Evolutionary conservation across 2,329 filamentous ascomycete species (phyloP), one percentile per base, ranked within the genome.

Genomic region (Penicillium polonicum): DNA sequence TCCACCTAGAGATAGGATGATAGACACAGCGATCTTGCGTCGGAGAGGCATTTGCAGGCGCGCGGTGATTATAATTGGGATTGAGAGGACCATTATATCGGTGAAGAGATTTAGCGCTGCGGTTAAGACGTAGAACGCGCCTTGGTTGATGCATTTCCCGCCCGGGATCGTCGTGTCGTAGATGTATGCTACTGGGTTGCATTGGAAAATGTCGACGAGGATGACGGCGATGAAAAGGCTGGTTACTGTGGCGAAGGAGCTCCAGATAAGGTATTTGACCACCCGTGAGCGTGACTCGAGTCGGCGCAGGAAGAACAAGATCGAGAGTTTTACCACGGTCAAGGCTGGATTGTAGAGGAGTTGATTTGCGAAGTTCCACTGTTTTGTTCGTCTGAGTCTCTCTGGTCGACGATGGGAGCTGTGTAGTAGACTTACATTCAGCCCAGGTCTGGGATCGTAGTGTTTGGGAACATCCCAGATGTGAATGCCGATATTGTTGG

Each of bases 151-250:
- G 43, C 70, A 74, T n/a, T 56, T 65, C 0, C 67, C 66, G 13
- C 58, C 59, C 17, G 53, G 23, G 38, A 67, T 64, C 19, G 57
- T 51, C 2, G 27, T 15, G 25, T 70, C 60, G 41, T 65, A 73
- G 27, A 70, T 57, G 19, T 65, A 66, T 15, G 57, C 52, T 10
- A 72, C 58, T 5, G 70, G 70, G 0, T 35, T 49, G 57, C 70
- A 73, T 59, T 71, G 70, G 36, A 73, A 72, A n/a, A 70, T 64
- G 29, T 70, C 67, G 25, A 71, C 63, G 4, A 71, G 52, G 3
- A 70, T 55, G 5, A 67, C 62, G 6, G 66, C 49, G n/a, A 69
- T 9, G 25, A 68, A 68, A 5, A 68, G 60, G 2, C 52, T 46
- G 15, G 61, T 33, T 15, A 67, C 65, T 13, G 68, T 46, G 19